Evolutionary conservation across 2,329 filamentous ascomycete genomes (phyloP).

Genomic region (Aschersonia sp.): DNA sequence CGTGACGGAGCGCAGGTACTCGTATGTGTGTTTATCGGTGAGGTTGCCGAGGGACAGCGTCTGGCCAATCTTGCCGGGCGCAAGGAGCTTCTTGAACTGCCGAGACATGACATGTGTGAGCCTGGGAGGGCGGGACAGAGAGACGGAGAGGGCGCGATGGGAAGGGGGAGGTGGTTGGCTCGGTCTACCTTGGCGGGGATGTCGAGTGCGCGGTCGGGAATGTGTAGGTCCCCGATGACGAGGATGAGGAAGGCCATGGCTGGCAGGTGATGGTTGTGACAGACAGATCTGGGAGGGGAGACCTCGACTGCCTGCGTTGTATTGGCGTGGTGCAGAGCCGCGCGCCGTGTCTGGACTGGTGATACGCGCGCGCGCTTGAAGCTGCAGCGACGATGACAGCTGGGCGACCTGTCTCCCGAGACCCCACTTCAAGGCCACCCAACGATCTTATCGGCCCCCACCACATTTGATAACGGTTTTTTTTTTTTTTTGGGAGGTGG

Average conservation of each 20-base stretch:
- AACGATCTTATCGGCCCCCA: constrained; percentile 7
- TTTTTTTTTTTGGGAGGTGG: constrained; percentile 2
- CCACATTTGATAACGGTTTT: constrained; percentile 11
- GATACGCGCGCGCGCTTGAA: no score
- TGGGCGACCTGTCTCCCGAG: neutral
- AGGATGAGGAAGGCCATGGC: constrained; percentile 79
- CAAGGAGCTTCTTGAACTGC: constrained; percentile 75
- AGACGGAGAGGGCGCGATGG: neutral
- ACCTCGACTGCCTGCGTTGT: no score
- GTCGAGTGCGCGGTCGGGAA: constrained; percentile 81
- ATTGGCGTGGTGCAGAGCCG: no score
- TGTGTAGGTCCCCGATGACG: constrained; percentile 86
- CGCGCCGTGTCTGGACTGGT: neutral
- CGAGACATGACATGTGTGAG: constrained; percentile 1
- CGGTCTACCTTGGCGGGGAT: constrained; percentile 69
- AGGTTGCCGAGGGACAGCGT: constrained; percentile 70
- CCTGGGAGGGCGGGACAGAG: no score
- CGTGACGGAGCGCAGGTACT: constrained; percentile 62
- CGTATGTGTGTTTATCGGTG: constrained; percentile 67
- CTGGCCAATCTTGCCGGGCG: constrained; percentile 71
- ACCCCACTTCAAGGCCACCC: neutral
- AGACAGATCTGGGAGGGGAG: neutral
- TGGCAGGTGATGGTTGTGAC: neutral
- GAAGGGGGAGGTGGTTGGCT: neutral
- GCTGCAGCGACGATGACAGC: neutral